phyloP scores from a whole-genome alignment of 805 yeast species.

The Candida ficus region DNA sequence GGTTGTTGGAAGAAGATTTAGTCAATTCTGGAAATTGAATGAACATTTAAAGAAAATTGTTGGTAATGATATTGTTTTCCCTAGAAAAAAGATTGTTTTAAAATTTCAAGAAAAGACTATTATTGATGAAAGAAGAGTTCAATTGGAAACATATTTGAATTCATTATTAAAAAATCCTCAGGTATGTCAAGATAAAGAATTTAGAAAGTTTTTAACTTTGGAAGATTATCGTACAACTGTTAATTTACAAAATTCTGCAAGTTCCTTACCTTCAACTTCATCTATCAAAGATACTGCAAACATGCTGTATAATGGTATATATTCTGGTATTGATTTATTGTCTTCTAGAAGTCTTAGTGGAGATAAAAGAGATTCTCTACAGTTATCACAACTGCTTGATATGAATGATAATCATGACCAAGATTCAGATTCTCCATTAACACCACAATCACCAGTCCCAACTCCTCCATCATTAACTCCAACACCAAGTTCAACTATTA shows the following conservation, averaged over 20 bases:
- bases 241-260: neutral
- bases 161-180: constrained; percentile 53
- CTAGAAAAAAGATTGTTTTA: constrained; percentile 58
- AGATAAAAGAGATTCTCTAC: constrained; percentile 11
- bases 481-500: neutral
- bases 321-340: constrained; percentile 14
- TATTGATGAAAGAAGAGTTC: constrained; percentile 56
- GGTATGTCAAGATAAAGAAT: constrained; percentile 68
- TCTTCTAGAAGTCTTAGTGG: constrained; percentile 7
- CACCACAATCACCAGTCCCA: neutral
- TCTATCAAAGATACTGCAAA: constrained; percentile 18
- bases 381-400: constrained; percentile 2
- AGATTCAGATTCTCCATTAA: neutral
- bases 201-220: constrained; percentile 67
- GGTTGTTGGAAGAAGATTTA: constrained; percentile 87
- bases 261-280: constrained; percentile 1
- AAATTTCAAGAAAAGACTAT: constrained; percentile 62
- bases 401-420: neutral
- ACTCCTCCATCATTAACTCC: neutral
- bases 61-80: constrained; percentile 44
- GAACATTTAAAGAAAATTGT: constrained; percentile 51
- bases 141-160: constrained; percentile 59
- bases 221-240: constrained; percentile 16
- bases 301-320: constrained; percentile 17
- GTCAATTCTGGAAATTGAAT: constrained; percentile 73